phyloP scores from a whole-genome alignment of 2,329 filamentous ascomycete species.

The Botrytis elliptica region DNA sequence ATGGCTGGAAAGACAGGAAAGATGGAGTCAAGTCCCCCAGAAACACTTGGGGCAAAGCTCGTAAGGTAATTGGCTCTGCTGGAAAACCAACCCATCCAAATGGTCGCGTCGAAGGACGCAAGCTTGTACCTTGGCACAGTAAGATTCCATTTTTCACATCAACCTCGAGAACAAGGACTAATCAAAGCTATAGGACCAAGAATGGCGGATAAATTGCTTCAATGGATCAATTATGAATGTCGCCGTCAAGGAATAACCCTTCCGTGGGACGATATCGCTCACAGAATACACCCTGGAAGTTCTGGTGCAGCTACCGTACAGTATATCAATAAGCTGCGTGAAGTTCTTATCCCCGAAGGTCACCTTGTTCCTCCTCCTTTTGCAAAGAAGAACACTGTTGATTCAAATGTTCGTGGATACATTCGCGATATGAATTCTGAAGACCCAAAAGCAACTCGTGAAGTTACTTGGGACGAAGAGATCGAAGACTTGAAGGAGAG shows the following conservation, averaged over 20 bases:
- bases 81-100: conserved; percentile 30
- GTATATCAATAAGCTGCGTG: conserved; percentile 32
- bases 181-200: conserved; percentile 42
- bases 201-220: conserved; percentile 48
- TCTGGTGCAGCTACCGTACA: conserved; percentile 31
- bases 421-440: conserved; percentile 28
- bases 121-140: conserved; percentile 47
- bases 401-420: conserved; percentile 31
- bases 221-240: conserved; percentile 45
- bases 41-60: neutral
- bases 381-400: conserved; percentile 24
- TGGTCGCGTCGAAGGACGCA: conserved; percentile 41
- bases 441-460: conserved; percentile 16
- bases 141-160: conserved; percentile 30
- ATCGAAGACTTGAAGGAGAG: conserved; percentile 29
- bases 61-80: conserved; percentile 1
- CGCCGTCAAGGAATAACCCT: conserved; percentile 24
- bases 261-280: conserved; percentile 35
- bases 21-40: neutral
- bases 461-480: conserved; percentile 30
- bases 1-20: neutral
- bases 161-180: neutral
- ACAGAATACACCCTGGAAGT: conserved; percentile 34
- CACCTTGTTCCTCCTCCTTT: conserved; percentile 37
- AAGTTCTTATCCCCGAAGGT: conserved; percentile 33